phyloP scores from a whole-genome alignment of 1,284 basidiomycete species.

The Lentinula novae-zelandiae region DNA sequence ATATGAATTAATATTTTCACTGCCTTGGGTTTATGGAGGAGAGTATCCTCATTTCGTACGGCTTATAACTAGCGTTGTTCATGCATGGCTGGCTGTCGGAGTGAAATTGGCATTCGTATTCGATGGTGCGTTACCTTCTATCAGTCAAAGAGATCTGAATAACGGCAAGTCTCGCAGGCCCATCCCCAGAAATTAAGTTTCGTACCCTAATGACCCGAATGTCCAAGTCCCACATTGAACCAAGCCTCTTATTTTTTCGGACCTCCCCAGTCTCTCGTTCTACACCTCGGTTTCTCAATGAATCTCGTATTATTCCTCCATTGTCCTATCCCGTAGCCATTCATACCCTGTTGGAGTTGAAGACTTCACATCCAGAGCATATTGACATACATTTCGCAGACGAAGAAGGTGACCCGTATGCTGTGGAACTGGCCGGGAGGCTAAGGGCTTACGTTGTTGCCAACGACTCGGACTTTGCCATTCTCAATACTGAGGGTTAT shows the following conservation, averaged over 20 bases:
- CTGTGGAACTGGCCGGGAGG: slow-evolving; percentile 74
- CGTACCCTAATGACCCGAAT: slow-evolving; percentile 62
- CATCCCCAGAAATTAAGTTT: slow-evolving; percentile 73
- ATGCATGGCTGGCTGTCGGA: slow-evolving; percentile 72
- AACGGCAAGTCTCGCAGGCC: slow-evolving; percentile 46
- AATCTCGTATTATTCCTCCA: slow-evolving; percentile 76
- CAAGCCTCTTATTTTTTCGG: slow-evolving; percentile 78
- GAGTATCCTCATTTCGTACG: slow-evolving; percentile 66
- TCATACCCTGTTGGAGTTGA: slow-evolving; percentile 48
- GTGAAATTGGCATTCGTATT: slow-evolving; percentile 83
- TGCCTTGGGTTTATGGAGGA: slow-evolving; percentile 86
- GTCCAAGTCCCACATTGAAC: slow-evolving; percentile 54
- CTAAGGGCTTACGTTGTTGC: slow-evolving; percentile 74
- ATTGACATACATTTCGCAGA: slow-evolving; percentile 71
- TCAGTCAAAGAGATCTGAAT: neutral
- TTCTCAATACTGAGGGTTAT: slow-evolving; percentile 71
- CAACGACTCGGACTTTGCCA: slow-evolving; percentile 80
- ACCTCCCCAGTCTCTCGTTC: slow-evolving; percentile 73
- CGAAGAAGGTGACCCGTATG: slow-evolving; percentile 85
- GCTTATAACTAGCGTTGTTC: slow-evolving; percentile 50
- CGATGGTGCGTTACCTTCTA: slow-evolving; percentile 61
- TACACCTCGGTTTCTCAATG: slow-evolving; percentile 61
- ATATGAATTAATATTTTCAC: slow-evolving; percentile 61
- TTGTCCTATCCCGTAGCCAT: slow-evolving; percentile 62
- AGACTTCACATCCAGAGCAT: slow-evolving; percentile 25